Base-by-base conservation (phyloP, 352 stramenopile genomes). In the Albugo candida region DNA sequence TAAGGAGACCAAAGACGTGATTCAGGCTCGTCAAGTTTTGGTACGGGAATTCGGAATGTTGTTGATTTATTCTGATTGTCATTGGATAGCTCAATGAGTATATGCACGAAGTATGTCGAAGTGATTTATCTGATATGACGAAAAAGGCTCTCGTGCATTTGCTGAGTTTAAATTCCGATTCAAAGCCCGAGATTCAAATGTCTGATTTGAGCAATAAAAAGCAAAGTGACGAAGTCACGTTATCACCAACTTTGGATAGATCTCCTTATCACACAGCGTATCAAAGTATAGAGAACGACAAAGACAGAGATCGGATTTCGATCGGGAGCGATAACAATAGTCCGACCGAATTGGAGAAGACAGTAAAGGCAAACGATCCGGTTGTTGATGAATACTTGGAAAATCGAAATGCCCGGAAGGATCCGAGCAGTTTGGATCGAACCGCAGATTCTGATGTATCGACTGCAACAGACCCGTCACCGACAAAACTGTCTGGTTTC, bases 1-100 rank as follows among this genome's bases (percentile, higher is more conserved):
- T 2, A 72, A 70, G 24, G 27, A 84, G 5, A 55, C 62, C 12
- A 56, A 67, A 1, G 74, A 81, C 24, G 64, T 74, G 8, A 61
- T 87, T 11, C 71, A 86, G 42, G 64, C 59, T 13, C 56, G 74
- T 19, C 71, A 83, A 65, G 74, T 86, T 5, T 36, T 83, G 61
- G 66, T 81, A 52, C 46, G 60, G 59, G 17, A 45, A n/a, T 45
- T 20, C 12, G 13, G 27, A 50, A 35, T 44, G 17, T 10, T 41
- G 14, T n/a, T 41, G 4, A 41, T 20, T 2, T 40, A 19, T 31
- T 17, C 2, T 21, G 41, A 21, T 50, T n/a, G 12, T 43, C 1
- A 27, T 20, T 11, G 24, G 53, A 47, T 37, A 80, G 67, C 48
- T 83, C 6, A 79, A 84, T 42, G 70, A 87, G 42, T 84, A 64